Percentiles rank a stretch among this genome's conserved stretches.
Conservation (phyloP, 2,329 filamentous ascomycete species). For the Paecilomyces sp. region DNA sequence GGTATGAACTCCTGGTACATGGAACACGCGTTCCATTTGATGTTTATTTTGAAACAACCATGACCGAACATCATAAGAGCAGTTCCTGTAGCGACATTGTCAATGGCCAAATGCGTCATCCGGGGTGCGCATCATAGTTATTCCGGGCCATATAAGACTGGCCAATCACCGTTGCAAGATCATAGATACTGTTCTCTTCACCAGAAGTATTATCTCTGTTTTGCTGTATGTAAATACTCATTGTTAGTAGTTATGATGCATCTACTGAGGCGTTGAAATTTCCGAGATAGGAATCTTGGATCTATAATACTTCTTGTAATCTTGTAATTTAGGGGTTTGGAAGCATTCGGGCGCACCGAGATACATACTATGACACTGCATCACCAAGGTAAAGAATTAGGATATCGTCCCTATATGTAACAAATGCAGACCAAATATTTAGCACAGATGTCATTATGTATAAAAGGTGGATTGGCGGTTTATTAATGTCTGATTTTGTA, state of each 20-base stretch:
- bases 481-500: neutral
- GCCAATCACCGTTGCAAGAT: neutral
- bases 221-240: neutral
- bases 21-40: neutral
- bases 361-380: too few species aligned
- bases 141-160: conserved; percentile 2
- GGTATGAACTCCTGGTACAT: neutral
- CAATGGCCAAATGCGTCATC: neutral
- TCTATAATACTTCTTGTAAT: too few species aligned
- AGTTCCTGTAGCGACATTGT: neutral
- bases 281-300: too few species aligned
- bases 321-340: too few species aligned
- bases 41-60: neutral
- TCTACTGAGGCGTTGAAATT: too few species aligned
- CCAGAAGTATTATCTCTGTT: neutral
- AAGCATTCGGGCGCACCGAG: too few species aligned
- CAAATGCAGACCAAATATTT: too few species aligned
- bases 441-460: too few species aligned
- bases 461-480: too few species aligned
- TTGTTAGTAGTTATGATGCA: neutral
- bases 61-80: neutral
- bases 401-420: too few species aligned
- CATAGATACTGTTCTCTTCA: neutral
- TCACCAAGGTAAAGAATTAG: too few species aligned
- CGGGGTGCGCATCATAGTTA: neutral